Conservation (phyloP, 2,329 filamentous ascomycete species). For the Arthroderma uncinatum region DNA sequence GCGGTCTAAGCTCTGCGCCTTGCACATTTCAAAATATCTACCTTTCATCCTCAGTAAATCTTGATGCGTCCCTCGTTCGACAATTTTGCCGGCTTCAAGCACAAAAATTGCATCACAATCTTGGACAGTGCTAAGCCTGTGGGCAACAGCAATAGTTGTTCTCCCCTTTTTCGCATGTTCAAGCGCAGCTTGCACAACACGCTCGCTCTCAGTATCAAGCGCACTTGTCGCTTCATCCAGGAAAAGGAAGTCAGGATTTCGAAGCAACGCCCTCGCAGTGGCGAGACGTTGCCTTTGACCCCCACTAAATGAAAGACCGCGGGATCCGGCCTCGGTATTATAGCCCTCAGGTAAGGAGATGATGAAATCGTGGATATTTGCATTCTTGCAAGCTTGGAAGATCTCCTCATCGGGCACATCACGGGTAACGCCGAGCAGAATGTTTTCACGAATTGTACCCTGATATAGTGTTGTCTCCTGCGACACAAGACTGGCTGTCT, state of each 20-base stretch:
- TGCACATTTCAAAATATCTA: slow-evolving; percentile 24
- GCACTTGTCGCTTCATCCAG: slow-evolving; percentile 37
- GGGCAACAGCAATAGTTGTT: slow-evolving; percentile 81
- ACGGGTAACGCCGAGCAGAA: slow-evolving; percentile 44
- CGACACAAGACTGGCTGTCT: slow-evolving; percentile 56
- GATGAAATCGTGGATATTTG: slow-evolving; percentile 31
- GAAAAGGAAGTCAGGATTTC: slow-evolving; percentile 30
- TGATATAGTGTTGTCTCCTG: slow-evolving; percentile 66
- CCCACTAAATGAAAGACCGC: slow-evolving; percentile 25
- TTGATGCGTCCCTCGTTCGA: slow-evolving; percentile 32
- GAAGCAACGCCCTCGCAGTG: slow-evolving; percentile 34
- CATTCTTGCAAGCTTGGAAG: slow-evolving; percentile 26
- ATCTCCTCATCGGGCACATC: slow-evolving; percentile 24
- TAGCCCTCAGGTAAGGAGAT: slow-evolving; percentile 30
- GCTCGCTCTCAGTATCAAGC: slow-evolving; percentile 30
- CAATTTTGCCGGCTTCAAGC: slow-evolving; percentile 29
- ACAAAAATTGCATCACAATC: slow-evolving; percentile 75
- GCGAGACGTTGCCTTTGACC: slow-evolving; percentile 36
- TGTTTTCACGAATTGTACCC: slow-evolving; percentile 58
- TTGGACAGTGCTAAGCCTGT: slow-evolving; percentile 75
- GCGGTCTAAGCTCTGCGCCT: slow-evolving; percentile 17
- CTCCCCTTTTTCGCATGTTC: slow-evolving; percentile 53
- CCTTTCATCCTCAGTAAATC: slow-evolving; percentile 27
- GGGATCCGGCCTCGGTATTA: slow-evolving; percentile 25
- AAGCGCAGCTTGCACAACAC: slow-evolving; percentile 24